Conservation (phyloP, 148 eudicot species). For the Agrostemma githago region DNA sequence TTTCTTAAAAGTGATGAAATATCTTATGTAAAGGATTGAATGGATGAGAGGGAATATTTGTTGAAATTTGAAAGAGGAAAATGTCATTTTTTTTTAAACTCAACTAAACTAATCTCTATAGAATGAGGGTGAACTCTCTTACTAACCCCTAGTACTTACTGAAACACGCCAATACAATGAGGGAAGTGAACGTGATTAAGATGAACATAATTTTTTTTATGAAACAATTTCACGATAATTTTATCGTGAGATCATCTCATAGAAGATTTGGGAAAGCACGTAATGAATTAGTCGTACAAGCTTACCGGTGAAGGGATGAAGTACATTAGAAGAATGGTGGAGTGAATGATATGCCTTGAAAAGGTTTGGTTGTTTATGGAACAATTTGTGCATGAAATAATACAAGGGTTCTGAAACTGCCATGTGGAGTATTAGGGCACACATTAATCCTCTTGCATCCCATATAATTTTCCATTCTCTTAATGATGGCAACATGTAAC, state of each 20-base stretch:
- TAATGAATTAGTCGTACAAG: not conserved
- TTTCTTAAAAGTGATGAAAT: too few species aligned
- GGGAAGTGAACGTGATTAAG: too few species aligned
- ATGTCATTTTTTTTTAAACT: not conserved
- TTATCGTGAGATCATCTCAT: too few species aligned
- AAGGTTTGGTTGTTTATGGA: slow-evolving; percentile 44
- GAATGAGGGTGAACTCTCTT: too few species aligned
- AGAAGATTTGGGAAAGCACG: too few species aligned
- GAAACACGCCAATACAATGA: too few species aligned
- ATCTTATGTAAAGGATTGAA: too few species aligned
- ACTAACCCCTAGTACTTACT: too few species aligned
- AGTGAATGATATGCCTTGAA: slow-evolving; percentile 55
- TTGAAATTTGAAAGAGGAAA: too few species aligned
- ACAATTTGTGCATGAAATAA: slow-evolving; percentile 50
- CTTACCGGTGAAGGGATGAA: slow-evolving; percentile 67
- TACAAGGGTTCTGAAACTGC: slow-evolving; percentile 74
- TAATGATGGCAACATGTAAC: slow-evolving; percentile 43
- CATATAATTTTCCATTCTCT: slow-evolving; percentile 33
- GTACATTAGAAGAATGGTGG: slow-evolving; percentile 69
- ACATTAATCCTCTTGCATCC: slow-evolving; percentile 48
- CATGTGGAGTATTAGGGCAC: slow-evolving; percentile 47
- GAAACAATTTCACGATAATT: too few species aligned
- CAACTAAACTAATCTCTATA: not conserved
- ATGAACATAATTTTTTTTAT: too few species aligned
- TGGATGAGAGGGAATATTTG: too few species aligned